Evolutionary conservation across 2,329 filamentous ascomycete species (phyloP).

Genomic region (Diaporthe ilicicola): DNA sequence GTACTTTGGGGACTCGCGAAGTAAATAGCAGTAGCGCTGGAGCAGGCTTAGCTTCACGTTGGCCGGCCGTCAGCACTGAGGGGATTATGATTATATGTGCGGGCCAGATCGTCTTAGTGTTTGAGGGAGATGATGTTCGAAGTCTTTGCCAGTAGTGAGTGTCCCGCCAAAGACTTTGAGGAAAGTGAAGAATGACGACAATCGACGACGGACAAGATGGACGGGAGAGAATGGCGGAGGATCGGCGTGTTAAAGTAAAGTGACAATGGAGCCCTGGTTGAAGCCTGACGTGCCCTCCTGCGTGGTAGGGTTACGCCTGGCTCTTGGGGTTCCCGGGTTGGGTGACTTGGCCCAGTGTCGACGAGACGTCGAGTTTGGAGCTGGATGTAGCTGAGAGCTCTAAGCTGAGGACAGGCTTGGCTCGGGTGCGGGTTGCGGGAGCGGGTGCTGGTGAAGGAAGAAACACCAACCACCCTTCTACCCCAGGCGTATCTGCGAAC

Average conservation of each 20-base stretch:
- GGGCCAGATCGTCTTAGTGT: not conserved
- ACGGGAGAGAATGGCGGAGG: conserved; percentile 1
- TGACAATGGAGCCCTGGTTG: conserved; percentile 19
- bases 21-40: not conserved
- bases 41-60: not conserved
- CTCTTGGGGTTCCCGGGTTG: conserved; percentile 21
- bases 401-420: conserved; percentile 19
- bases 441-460: conserved; percentile 3
- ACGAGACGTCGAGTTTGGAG: conserved; percentile 4
- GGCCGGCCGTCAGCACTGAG: not conserved
- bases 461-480: not conserved
- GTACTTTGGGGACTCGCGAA: not conserved
- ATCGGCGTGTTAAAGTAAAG: conserved; percentile 23
- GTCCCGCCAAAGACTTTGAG: not conserved
- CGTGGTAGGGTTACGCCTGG: conserved; percentile 12
- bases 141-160: not conserved
- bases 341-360: conserved; percentile 4
- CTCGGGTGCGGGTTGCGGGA: conserved; percentile 7
- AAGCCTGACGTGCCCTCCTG: conserved; percentile 14
- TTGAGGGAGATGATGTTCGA: not conserved
- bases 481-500: not conserved
- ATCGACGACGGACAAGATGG: not conserved
- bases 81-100: conserved; percentile 18
- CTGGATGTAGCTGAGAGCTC: conserved; percentile 13
- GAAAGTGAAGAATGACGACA: not conserved